phyloP scores from a whole-genome alignment of 257 asterid genomes.

The Hygrophila difformis region DNA sequence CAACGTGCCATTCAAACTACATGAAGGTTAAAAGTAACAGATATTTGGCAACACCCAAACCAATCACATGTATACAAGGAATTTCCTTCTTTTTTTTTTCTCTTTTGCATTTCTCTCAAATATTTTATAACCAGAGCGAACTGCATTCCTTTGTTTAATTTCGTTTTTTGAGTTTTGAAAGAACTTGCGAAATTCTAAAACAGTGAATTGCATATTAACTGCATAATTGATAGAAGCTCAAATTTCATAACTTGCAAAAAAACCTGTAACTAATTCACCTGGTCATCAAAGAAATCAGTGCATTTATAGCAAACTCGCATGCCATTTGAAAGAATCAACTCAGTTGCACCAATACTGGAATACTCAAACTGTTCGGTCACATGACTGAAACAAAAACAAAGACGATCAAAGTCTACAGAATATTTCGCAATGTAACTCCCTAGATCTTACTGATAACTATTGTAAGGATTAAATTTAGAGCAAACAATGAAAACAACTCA shows the following conservation, averaged over 20 bases:
- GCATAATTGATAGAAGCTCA: too few relatives aligned
- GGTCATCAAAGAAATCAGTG: slow-evolving; percentile 90
- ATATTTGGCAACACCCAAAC: too few relatives aligned
- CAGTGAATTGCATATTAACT: too few relatives aligned
- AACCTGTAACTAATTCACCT: slow-evolving; percentile 50
- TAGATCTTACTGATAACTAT: background rate
- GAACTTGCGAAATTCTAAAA: too few relatives aligned
- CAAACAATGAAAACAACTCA: slow-evolving; percentile 8
- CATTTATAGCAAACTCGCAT: slow-evolving; percentile 91
- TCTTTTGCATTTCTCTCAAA: too few relatives aligned
- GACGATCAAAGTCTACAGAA: slow-evolving; percentile 5
- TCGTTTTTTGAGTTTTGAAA: too few relatives aligned
- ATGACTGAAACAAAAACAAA: slow-evolving; percentile 36
- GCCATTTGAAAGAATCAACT: slow-evolving; percentile 82
- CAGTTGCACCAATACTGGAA: slow-evolving; percentile 60
- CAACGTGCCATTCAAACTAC: too few relatives aligned
- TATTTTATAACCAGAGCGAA: background rate
- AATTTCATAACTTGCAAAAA: too few relatives aligned
- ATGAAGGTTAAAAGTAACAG: too few relatives aligned
- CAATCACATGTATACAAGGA: too few relatives aligned
- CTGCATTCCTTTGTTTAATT: background rate
- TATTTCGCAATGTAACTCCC: background rate
- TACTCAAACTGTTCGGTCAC: slow-evolving; percentile 59
- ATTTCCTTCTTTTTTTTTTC: too few relatives aligned
- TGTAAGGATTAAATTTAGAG: slow-evolving; percentile 1